A percentile compares a stretch with the other conserved stretches of the same genome.
phyloP scores from a whole-genome alignment of 306 rosid species.

The Dryas octopetala region DNA sequence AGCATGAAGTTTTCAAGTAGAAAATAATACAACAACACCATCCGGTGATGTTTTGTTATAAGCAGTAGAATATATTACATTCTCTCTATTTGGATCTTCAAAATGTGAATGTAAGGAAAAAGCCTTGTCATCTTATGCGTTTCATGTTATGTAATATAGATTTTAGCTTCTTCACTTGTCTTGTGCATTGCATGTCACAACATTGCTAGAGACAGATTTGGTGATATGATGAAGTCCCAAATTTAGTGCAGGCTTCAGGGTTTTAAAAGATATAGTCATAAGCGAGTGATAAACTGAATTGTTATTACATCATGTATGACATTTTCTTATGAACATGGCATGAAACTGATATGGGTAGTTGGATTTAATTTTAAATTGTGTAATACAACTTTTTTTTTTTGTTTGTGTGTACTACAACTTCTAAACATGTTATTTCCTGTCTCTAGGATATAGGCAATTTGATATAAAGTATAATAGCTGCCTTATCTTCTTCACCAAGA shows the following conservation, averaged over 20 bases:
- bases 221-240: neutral
- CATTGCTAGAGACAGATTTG: neutral
- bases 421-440: neutral
- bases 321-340: neutral
- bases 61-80: no score
- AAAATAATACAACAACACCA: neutral
- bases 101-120: neutral
- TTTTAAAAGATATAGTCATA: neutral
- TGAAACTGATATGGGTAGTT: neutral
- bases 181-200: neutral
- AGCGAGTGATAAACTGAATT: neutral
- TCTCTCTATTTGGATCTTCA: no score
- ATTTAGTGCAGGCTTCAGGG: neutral
- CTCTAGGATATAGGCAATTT: neutral
- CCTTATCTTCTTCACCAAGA: neutral
- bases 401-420: neutral
- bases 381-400: no score
- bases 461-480: neutral
- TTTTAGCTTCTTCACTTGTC: neutral
- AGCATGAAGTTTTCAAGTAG: neutral
- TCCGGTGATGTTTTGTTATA: no score
- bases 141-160: neutral
- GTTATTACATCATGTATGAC: neutral
- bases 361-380: neutral
- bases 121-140: neutral